Evolutionary conservation across 1,284 basidiomycete species (phyloP).

Genomic region (Leucoagaricus sp.): DNA sequence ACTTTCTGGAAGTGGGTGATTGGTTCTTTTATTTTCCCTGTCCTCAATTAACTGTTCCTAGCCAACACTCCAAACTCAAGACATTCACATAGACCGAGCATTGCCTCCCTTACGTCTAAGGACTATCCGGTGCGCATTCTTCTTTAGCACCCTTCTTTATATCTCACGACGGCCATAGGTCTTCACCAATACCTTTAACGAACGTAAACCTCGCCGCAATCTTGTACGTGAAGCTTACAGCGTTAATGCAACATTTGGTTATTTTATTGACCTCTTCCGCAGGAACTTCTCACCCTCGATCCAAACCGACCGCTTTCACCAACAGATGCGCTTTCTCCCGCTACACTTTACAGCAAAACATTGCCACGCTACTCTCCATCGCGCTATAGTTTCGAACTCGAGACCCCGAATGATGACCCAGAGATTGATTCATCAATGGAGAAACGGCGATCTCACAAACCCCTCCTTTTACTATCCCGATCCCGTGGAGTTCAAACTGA

Average conservation of each 20-base stretch:
- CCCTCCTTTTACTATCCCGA: slow-evolving; percentile 61
- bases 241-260: background rate
- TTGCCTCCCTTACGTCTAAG: slow-evolving; percentile 13
- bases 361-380: slow-evolving; percentile 40
- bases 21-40: background rate
- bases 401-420: slow-evolving; percentile 40
- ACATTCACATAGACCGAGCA: slow-evolving; percentile 39
- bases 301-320: slow-evolving; percentile 58
- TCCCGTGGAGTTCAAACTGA: slow-evolving; percentile 82
- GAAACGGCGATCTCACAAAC: slow-evolving; percentile 42
- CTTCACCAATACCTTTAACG: slow-evolving; percentile 16
- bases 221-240: slow-evolving; percentile 38
- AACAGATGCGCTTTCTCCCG: slow-evolving; percentile 45
- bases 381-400: slow-evolving; percentile 48
- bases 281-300: slow-evolving; percentile 68
- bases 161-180: background rate
- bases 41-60: slow-evolving; percentile 15
- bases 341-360: slow-evolving; percentile 41
- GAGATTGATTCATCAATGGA: slow-evolving; percentile 35
- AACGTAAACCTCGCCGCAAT: slow-evolving; percentile 27
- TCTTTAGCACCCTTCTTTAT: background rate
- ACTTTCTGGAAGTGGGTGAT: slow-evolving; percentile 40
- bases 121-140: slow-evolving; percentile 17
- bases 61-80: slow-evolving; percentile 40
- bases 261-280: background rate